Evolutionary conservation across 2,329 filamentous ascomycete genomes (phyloP), one percentile per base, ranked within the genome.

Genomic region (Pseudogymnoascus sp.): DNA sequence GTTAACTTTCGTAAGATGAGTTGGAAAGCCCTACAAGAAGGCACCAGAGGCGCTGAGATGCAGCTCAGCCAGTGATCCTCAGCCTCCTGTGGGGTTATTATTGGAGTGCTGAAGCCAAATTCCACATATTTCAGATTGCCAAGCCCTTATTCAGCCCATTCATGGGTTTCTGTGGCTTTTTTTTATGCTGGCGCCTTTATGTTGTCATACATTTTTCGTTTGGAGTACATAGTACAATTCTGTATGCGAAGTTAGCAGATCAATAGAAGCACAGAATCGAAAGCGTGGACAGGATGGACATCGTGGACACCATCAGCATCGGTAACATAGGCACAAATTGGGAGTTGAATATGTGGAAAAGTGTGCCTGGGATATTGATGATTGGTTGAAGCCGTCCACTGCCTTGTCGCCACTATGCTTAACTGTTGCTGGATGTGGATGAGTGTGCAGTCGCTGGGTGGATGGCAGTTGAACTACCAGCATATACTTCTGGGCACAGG

Each of bases 401-500:
- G 29, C 29, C 29, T 55, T 33, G 48, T 55, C 48, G 48, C 48
- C 48, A 55, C 48, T 55, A 55, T 55, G 48, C 48, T 55, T 55
- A 55, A 55, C 48, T 55, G n/a, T n/a, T 55, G n/a, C n/a, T 55
- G 13, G 27, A 31, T 55, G 44, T 55, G 44, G 44, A 31, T 27
- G 27, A 33, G 44, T 17, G 44, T 55, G 44, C 27, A 55, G 29
- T 17, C 33, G n/a, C 2, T 55, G 44, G 44, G 27, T 55, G 44
- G 44, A 55, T 55, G 44, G 44, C 44, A 33, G 44, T 55, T 55
- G 44, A 33, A 15, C 8, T 55, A 55, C 44, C 17, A 17, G 4
- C 44, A 15, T 15, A 15, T 51, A 51, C 44, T 6, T 51, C 27
- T 31, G 44, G 44, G 27, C 44, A 31, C n/a, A 33, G 48, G 8